Evolutionary conservation across 2,329 filamentous ascomycete genomes (phyloP).

Genomic region (Botrytis cinerea): DNA sequence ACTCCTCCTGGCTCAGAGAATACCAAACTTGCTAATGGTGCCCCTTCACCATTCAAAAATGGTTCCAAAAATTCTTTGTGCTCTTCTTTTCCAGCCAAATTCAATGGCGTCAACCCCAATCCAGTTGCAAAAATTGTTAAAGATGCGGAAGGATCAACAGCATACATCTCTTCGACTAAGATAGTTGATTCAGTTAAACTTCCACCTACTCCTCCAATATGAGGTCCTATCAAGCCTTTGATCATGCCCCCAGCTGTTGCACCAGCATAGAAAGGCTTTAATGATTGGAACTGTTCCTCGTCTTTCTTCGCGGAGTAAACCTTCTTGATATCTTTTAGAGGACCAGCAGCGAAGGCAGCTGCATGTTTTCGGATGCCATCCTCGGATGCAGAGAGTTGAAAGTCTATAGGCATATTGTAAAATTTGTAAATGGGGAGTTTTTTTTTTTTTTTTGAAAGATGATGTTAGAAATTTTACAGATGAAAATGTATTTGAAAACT

Average conservation of each 20-base stretch:
- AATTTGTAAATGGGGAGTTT: background rate
- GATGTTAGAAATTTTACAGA: background rate
- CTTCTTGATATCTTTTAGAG: conserved; percentile 35
- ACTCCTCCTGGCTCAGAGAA: conserved; percentile 55
- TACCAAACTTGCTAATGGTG: conserved; percentile 53
- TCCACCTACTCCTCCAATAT: conserved; percentile 49
- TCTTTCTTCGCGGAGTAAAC: conserved; percentile 37
- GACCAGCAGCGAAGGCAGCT: conserved; percentile 35
- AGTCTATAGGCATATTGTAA: conserved; percentile 36
- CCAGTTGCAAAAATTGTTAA: conserved; percentile 55
- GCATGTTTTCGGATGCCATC: conserved; percentile 38
- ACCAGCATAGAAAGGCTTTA: conserved; percentile 48
- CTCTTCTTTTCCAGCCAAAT: conserved; percentile 47
- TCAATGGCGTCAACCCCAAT: conserved; percentile 53
- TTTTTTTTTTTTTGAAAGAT: background rate
- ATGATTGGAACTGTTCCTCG: conserved; percentile 50
- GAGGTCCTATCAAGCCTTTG: conserved; percentile 49
- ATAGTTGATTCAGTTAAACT: conserved; percentile 52
- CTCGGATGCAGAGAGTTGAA: conserved; percentile 40
- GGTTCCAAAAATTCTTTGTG: conserved; percentile 49
- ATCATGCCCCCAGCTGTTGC: conserved; percentile 50
- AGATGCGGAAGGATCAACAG: conserved; percentile 51
- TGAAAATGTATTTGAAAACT: too few relatives aligned
- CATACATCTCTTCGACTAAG: conserved; percentile 55
- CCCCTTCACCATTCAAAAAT: conserved; percentile 49